Evolutionary conservation across 2,329 filamentous ascomycete genomes (phyloP).

Genomic region (Phialemoniopsis sp.): DNA sequence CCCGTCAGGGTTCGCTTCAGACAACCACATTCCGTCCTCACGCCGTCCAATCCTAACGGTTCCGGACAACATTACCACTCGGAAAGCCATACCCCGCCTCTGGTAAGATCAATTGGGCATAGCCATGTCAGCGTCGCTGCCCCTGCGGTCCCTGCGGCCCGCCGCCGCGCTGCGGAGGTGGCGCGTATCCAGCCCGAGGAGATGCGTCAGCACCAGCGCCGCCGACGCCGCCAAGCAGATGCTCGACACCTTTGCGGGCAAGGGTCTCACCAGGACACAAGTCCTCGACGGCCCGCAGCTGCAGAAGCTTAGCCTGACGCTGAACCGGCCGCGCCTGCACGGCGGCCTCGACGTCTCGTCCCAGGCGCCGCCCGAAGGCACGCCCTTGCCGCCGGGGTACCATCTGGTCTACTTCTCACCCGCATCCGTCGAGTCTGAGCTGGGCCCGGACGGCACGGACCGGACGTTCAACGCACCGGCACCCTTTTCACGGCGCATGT

Average conservation of each 20-base stretch:
- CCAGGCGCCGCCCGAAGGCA: slow-evolving; percentile 32
- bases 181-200: background rate
- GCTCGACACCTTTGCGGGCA: slow-evolving; percentile 20
- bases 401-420: slow-evolving; percentile 64
- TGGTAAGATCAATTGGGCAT: too few relatives aligned
- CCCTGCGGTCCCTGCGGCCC: too few relatives aligned
- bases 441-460: slow-evolving; percentile 59
- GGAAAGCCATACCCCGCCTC: too few relatives aligned
- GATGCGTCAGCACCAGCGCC: slow-evolving; percentile 7
- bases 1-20: too few relatives aligned
- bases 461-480: slow-evolving; percentile 51
- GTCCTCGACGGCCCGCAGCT: slow-evolving; percentile 59
- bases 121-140: too few relatives aligned
- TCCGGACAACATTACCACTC: too few relatives aligned
- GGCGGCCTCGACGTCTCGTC: slow-evolving; percentile 31
- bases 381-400: slow-evolving; percentile 52
- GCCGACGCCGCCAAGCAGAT: slow-evolving; percentile 18
- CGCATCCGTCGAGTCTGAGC: slow-evolving; percentile 43
- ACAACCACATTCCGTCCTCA: too few relatives aligned
- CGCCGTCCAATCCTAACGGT: too few relatives aligned
- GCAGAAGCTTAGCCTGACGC: slow-evolving; percentile 55
- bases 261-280: slow-evolving; percentile 31
- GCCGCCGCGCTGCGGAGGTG: background rate
- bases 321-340: slow-evolving; percentile 42
- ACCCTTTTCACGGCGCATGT: slow-evolving; percentile 63